A percentile compares a stretch with the other conserved stretches of the same genome.
These are phyloP conservation scores for Teratosphaeria gauchensis DNA, from an alignment of 2,329 filamentous ascomycete species.

Conservation along the genomic window DNA sequence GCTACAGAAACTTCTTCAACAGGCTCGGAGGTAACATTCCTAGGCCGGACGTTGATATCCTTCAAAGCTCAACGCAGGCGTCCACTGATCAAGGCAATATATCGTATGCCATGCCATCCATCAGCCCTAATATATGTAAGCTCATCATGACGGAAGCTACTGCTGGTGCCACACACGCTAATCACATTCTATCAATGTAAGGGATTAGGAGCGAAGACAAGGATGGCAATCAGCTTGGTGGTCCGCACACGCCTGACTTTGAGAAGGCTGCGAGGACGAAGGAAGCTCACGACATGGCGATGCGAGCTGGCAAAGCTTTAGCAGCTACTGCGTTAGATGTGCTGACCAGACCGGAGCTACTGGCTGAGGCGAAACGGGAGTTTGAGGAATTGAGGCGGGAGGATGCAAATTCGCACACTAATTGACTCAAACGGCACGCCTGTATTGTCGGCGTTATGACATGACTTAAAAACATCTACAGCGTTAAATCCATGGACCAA, in stretches of 20 bases:
- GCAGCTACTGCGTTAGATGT: slow-evolving; percentile 31
- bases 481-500: neutral
- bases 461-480: neutral
- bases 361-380: slow-evolving; percentile 19
- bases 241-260: slow-evolving; percentile 33
- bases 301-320: slow-evolving; percentile 28
- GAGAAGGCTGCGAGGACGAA: slow-evolving; percentile 27
- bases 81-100: slow-evolving; percentile 47
- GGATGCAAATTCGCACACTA: neutral
- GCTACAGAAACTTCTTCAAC: slow-evolving; percentile 21
- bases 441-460: neutral
- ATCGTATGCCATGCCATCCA: slow-evolving; percentile 39
- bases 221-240: slow-evolving; percentile 23
- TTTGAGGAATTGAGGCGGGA: slow-evolving; percentile 14
- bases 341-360: slow-evolving; percentile 15
- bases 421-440: neutral
- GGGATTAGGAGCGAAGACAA: slow-evolving; percentile 29
- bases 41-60: slow-evolving; percentile 31
- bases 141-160: neutral
- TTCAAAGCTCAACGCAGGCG: slow-evolving; percentile 38
- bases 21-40: slow-evolving; percentile 27
- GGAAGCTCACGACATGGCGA: slow-evolving; percentile 25
- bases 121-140: slow-evolving; percentile 39
- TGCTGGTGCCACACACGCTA: neutral
- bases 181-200: neutral